Evolutionary conservation across 2,329 filamentous ascomycete genomes (phyloP), one percentile per base, ranked within the genome.

Genomic region (Rhynchosporium agropyri): DNA sequence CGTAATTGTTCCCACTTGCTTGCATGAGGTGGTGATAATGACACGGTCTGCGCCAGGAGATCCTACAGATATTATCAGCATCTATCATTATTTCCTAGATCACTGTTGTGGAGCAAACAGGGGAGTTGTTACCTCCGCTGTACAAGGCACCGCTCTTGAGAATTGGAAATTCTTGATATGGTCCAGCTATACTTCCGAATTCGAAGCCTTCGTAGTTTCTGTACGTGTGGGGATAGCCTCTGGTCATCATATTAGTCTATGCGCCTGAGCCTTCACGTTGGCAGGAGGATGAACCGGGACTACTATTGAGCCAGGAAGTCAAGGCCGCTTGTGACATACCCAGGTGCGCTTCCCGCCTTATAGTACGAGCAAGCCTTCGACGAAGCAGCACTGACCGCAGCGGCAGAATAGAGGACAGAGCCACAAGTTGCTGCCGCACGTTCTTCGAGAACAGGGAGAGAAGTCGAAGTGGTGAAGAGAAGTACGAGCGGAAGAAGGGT

Each of bases 11-110:
- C 86, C 88, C 13, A 86, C 88, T 50, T 84, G 80, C 62, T 81
- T 63, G 38, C 54, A 57, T 69, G 87, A 83, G 15, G 75, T 78
- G 71, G 85, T 87, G 77, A 90, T 85, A 38, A 89, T 76, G 59
- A 90, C 84, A 56, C 88, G 84, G 72, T 90, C 87, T 20, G 88
- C 77, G 43, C 88, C 88, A 0, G 88, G 88, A 1, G 81, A 83
- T 29, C 85, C 84, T 82, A 36, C 53, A 40, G 13, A 29, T 43
- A 43, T 36, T 46, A n/a, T 55, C 26, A 40, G 20, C 20, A 20
- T 20, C 20, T 20, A 20, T 20, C 20, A 20, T 20, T 20, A 20
- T 20, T 20, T 20, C 20, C 20, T 20, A 20, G 20, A 20, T 20
- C 20, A 20, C 20, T 20, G 20, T 20, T 20, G 20, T 20, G 20